phyloP scores from a whole-genome alignment of 768 basidiomycete species.

The Gelatoporia subvermispora region DNA sequence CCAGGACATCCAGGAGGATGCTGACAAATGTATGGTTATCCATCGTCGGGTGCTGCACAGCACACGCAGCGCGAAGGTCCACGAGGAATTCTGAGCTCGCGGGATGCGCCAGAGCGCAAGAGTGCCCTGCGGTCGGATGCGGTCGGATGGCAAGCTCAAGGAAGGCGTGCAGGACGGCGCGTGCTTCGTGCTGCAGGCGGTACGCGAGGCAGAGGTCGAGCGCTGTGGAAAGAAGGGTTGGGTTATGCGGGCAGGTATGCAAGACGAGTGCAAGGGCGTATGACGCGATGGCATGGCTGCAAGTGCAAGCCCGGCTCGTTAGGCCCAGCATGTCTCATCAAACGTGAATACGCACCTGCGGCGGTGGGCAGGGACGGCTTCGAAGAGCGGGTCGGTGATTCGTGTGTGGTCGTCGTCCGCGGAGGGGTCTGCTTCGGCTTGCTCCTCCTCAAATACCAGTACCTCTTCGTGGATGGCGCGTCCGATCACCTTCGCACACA shows the following conservation, averaged over 20 bases:
- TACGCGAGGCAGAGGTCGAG: slow-evolving; percentile 48
- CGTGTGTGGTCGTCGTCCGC: slow-evolving; percentile 22
- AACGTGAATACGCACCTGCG: slow-evolving; percentile 37
- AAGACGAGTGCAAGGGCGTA: slow-evolving; percentile 50
- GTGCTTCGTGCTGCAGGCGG: slow-evolving; percentile 39
- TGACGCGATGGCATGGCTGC: slow-evolving; percentile 44
- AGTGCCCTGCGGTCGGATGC: slow-evolving; percentile 11
- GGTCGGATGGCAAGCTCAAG: slow-evolving; percentile 36
- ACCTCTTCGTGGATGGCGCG: slow-evolving; percentile 34
- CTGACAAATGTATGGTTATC: slow-evolving; percentile 27
- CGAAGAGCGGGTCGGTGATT: slow-evolving; percentile 40
- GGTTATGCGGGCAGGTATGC: slow-evolving; percentile 38
- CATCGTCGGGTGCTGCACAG: slow-evolving; percentile 10
- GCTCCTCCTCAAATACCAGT: slow-evolving; percentile 18
- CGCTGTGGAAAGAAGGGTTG: slow-evolving; percentile 43
- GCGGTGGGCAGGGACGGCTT: slow-evolving; percentile 45
- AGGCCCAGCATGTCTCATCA: neutral
- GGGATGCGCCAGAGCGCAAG: slow-evolving; percentile 33
- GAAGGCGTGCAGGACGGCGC: slow-evolving; percentile 35
- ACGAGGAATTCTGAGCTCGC: slow-evolving; percentile 43
- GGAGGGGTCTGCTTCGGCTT: slow-evolving; percentile 18
- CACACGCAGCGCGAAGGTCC: slow-evolving; percentile 41
- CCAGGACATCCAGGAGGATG: slow-evolving; percentile 28
- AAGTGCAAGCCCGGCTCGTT: neutral
- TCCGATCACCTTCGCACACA: slow-evolving; percentile 48